Base-by-base conservation (phyloP, 192 early-diverging fungal species). In the Coemansia furcata region DNA sequence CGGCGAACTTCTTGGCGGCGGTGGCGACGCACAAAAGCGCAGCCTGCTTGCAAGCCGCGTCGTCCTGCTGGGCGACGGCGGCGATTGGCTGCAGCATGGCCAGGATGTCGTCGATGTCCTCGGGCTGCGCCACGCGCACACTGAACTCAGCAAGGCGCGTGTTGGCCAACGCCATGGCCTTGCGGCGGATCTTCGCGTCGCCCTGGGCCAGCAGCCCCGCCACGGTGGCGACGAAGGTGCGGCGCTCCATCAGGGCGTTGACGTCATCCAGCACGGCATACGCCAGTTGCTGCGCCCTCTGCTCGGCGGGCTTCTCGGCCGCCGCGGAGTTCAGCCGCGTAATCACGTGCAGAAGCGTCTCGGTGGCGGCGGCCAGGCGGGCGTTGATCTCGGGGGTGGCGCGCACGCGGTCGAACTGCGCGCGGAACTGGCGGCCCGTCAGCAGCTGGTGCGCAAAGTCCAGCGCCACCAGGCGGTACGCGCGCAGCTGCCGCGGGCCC, bases 21-120 rank as follows among this genome's bases (percentile, higher is more conserved):
- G 90, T 87, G 9, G 91, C 85, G 35, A 98, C 68, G 72, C 94
- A 95, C 49, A 91, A 65, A 39, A 98, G 73, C 17, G 90, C 92
- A 0, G 89, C 84, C 74, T 95, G 92, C 76, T 89, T 91, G 76
- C 87, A 90, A 62, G 85, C 80, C 11, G 68, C 65, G 8, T 71
- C 63, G 37, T 57, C 54, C 4, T 44, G 57, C 26, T 67, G 61
- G 29, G 63, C 66, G 35, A 68, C 57, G 2, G 63, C 46, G 5
- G 66, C 65, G 15, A 78, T 70, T 0, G 79, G 73, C 36, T 47
- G 30, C n/a, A 85, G 29, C 71, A 74, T 59, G 19, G 63, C 66
- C 15, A 85, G 68, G 32, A 71, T 60, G 47, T 77, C 67, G 26
- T 78, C 74, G 19, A 71, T 62, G 26, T 71, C 77, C 9, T 61